Percentiles rank a stretch among this genome's conserved stretches.
phyloP scores from a whole-genome alignment of 139 green algal species.

The Chlorella sorokiniana region DNA sequence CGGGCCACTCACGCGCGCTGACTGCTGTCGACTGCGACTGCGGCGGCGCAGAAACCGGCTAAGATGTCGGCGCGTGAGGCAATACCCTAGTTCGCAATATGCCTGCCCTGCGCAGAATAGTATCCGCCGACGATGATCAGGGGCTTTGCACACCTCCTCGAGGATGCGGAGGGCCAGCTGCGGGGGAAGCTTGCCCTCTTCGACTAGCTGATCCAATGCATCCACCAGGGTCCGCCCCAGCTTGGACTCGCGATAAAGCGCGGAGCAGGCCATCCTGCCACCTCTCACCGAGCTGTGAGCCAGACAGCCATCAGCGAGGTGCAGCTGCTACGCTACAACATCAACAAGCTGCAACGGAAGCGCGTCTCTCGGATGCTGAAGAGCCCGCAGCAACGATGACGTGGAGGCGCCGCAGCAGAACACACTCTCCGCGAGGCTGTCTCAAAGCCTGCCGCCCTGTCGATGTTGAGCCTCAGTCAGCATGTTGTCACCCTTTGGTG shows the following conservation, averaged over 20 bases:
- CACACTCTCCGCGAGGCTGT: no score
- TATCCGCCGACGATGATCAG: background rate
- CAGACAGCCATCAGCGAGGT: background rate
- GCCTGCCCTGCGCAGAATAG: background rate
- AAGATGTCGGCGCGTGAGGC: no score
- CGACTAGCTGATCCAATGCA: slow-evolving; percentile 51
- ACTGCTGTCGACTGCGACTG: background rate
- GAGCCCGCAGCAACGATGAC: background rate
- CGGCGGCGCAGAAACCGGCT: background rate
- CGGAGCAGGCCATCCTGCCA: slow-evolving; percentile 4
- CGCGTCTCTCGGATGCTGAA: background rate
- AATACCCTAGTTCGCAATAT: no score
- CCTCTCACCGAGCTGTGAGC: background rate
- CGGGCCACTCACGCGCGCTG: background rate
- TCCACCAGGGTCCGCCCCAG: slow-evolving; percentile 54
- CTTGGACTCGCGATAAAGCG: slow-evolving; percentile 42
- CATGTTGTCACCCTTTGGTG: no score
- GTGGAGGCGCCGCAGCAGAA: background rate
- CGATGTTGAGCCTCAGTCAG: no score
- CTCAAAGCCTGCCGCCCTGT: no score
- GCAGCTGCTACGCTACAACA: background rate
- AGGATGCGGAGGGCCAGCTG: slow-evolving; percentile 51
- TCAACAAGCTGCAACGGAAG: background rate
- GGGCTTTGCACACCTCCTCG: slow-evolving; percentile 35
- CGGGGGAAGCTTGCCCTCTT: slow-evolving; percentile 46